A percentile compares a stretch with the other conserved stretches of the same genome.
phyloP scores from a whole-genome alignment of 768 basidiomycete genomes.

The Tubosaeta sp. region DNA sequence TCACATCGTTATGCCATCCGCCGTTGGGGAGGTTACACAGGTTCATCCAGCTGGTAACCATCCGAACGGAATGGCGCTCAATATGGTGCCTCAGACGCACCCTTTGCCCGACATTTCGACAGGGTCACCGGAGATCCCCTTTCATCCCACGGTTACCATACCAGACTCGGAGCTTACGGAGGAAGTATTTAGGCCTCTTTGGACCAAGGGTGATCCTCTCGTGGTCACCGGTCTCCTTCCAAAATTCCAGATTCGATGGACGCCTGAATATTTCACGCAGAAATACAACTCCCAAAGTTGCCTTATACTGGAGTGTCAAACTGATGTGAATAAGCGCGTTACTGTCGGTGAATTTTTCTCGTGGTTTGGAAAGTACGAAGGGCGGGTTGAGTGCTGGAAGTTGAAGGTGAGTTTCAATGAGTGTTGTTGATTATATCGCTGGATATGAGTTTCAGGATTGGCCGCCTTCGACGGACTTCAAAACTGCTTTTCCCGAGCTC shows the following conservation, averaged over 20 bases:
- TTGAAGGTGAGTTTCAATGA: constrained; percentile 53
- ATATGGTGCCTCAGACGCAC: constrained; percentile 4
- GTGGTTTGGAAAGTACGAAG: constrained; percentile 66
- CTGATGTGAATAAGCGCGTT: constrained; percentile 55
- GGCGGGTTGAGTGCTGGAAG: constrained; percentile 59
- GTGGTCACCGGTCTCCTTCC: constrained; percentile 65
- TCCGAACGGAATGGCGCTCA: constrained; percentile 4
- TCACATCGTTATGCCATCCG: background rate
- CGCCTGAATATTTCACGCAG: constrained; percentile 73
- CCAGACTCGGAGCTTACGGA: constrained; percentile 49
- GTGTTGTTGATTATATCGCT: background rate
- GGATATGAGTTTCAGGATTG: constrained; percentile 60
- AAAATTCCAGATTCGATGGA: constrained; percentile 71
- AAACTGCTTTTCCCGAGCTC: constrained; percentile 74
- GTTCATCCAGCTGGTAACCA: constrained; percentile 1
- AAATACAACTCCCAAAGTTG: constrained; percentile 61
- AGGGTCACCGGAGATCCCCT: constrained; percentile 38
- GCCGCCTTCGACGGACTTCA: constrained; percentile 87
- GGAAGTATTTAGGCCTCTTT: constrained; percentile 60
- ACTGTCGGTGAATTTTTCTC: constrained; percentile 79
- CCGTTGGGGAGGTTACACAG: constrained; percentile 8
- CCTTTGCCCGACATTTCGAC: constrained; percentile 1
- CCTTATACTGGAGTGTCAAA: constrained; percentile 80
- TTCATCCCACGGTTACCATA: constrained; percentile 44
- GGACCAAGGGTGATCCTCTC: constrained; percentile 72